A percentile compares a stretch with the other conserved stretches of the same genome.
Conservation (phyloP, 140 eudicot species). For the Erigeron philadelphicus region DNA sequence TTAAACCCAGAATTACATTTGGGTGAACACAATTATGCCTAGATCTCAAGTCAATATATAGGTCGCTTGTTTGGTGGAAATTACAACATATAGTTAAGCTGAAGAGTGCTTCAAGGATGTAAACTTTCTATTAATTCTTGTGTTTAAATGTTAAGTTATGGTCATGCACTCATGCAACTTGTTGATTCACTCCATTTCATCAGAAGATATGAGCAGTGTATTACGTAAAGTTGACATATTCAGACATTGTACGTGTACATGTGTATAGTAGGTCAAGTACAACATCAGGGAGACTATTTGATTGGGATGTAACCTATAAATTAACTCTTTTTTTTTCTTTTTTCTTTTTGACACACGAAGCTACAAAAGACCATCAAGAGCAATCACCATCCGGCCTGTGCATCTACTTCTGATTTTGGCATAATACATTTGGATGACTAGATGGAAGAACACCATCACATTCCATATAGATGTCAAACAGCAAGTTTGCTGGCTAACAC, state of each 20-base stretch:
- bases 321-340: no score
- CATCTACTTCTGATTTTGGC: no score
- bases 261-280: no score
- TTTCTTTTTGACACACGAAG: no score
- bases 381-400: background rate
- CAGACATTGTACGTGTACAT: no score
- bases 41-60: background rate
- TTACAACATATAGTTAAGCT: background rate
- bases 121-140: background rate
- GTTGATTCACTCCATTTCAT: background rate
- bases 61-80: background rate
- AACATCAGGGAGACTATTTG: no score
- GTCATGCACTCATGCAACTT: background rate
- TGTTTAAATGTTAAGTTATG: background rate
- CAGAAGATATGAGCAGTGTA: no score
- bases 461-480: background rate
- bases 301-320: no score
- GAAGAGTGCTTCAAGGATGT: background rate
- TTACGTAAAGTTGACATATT: no score
- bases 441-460: background rate
- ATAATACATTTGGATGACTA: background rate
- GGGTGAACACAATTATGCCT: background rate
- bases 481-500: background rate
- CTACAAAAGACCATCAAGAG: no score
- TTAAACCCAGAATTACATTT: conserved; percentile 2